Evolutionary conservation across 2,329 filamentous ascomycete genomes (phyloP), one percentile per base, ranked within the genome.

Genomic region (Cladobotryum mycophilum): DNA sequence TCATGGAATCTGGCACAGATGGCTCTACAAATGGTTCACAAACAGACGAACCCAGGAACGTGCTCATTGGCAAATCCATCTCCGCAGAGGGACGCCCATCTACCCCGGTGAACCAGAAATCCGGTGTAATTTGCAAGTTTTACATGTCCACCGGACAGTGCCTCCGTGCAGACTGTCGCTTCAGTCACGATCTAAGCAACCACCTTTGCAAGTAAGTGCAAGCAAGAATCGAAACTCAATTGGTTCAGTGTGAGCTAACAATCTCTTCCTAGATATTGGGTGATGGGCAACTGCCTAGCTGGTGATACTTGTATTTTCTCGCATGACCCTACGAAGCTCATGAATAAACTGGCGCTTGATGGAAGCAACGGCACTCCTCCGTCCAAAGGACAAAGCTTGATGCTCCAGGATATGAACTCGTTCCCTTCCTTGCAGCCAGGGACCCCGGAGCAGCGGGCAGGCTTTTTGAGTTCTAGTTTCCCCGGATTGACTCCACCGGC

Each of bases 231-330:
- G 4, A 34, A 11, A 34, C 43, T 7, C n/a, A 5, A 34, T 9
- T 35, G 3, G 6, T 30, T 30, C 25, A 30, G 6, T 45, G 30
- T 45, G 35, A 44, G 9, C 51, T 17, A 18, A 47, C 36, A 42
- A 46, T 43, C 8, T 22, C 30, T 52, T 48, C 49, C 64, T 61
- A 93, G 88, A 66, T 97, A 97, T 67, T 99, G 91, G 89, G 79
- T 99, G 48, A 89, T 89, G 72, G 93, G 93, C 1, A 96, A 92
- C 62, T 99, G 93, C 65, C 79, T 99, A 34, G 93, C 93, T 17
- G 92, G 93, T 35, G 86, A 90, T 51, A 91, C 89, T 3, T 99
- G 93, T 68, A 89, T 96, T 53, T 99, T 99, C 72, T 97, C 92
- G 13, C 93, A 99, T 68, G 93, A 99, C 60, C 93, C 93, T 2